Base-by-base conservation (phyloP, 2,329 filamentous ascomycete species). In the Exophiala calicioides region DNA sequence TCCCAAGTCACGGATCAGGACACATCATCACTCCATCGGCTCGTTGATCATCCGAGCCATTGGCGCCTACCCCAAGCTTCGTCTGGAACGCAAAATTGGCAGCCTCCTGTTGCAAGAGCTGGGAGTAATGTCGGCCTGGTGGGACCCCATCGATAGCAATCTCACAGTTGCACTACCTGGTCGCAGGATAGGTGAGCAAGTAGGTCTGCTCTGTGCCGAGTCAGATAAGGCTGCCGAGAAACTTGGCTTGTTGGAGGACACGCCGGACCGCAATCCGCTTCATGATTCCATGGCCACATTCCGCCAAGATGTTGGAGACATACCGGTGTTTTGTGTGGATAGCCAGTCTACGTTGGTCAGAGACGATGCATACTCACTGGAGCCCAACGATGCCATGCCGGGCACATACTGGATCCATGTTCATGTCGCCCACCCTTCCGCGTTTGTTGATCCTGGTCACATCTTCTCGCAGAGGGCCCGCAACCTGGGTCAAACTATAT, bases 381-480 rank as follows among this genome's bases (percentile, higher is more conserved):
- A 82, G 58, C 45, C 43, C 5, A 39, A 46, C 12, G 23, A 36
- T 2, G 65, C 62, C 15, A 63, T 78, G 23, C 60, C 67, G 6
- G 74, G 66, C 4, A 65, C 65, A 2, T 75, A 73, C 53, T 85
- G 81, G 81, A 62, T 84, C 9, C 81, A 79, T 56, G 65, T 82
- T 5, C 81, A 85, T 61, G 70, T 84, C 38, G 80, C 81, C 1
- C 84, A 85, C 50, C 81, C 80, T 1, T 80, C 81, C 2, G 80
- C 81, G 3, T 84, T 81, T 58, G 72, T 84, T 51, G 59, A 68
- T 7, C 71, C 70, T 20, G 68, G 78, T 5, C 69, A 78, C 47
- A 62, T 70, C 2, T 62, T 82, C 23, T 72, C 77, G 13, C 71
- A 77, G 55, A 75, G 80, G 60, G 80, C 81, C 2, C 68, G 71